phyloP scores from a whole-genome alignment of 371 early-diverging fungal genomes.

The Dichotomocladium elegans region DNA sequence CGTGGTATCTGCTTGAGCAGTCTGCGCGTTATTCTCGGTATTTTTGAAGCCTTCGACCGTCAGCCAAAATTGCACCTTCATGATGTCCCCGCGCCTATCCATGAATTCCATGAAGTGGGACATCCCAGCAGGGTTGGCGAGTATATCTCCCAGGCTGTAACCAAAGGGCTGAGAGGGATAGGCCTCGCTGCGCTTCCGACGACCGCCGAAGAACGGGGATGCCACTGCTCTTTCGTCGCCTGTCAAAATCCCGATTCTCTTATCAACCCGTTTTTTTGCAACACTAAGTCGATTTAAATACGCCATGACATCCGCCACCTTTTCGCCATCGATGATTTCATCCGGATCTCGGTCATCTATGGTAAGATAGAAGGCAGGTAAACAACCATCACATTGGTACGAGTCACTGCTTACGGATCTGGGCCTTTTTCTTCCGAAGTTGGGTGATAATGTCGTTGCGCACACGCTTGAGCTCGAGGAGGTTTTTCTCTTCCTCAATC shows the following conservation, averaged over 20 bases:
- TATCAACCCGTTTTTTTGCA: constrained; percentile 74
- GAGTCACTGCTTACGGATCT: constrained; percentile 40
- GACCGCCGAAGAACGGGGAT: constrained; percentile 18
- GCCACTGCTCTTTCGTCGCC: constrained; percentile 31
- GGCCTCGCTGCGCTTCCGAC: constrained; percentile 19
- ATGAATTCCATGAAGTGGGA: constrained; percentile 83
- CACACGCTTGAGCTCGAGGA: constrained; percentile 62
- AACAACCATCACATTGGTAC: neutral
- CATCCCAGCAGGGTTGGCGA: constrained; percentile 63
- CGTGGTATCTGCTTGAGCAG: constrained; percentile 26
- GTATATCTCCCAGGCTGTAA: constrained; percentile 43
- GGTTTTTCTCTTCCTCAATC: constrained; percentile 70
- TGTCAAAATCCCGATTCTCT: constrained; percentile 60
- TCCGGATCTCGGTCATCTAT: constrained; percentile 61
- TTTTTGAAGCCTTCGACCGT: constrained; percentile 67
- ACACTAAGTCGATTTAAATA: constrained; percentile 71
- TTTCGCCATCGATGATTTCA: constrained; percentile 80
- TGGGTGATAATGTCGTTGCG: constrained; percentile 74
- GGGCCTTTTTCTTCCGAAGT: constrained; percentile 63
- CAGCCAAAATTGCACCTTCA: constrained; percentile 75
- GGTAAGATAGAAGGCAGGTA: neutral
- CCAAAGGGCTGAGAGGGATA: constrained; percentile 12
- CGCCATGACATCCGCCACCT: constrained; percentile 65
- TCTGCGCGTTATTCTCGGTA: constrained; percentile 4
- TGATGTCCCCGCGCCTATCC: constrained; percentile 65